These are phyloP conservation scores for Imleria badia DNA, from an alignment of 768 basidiomycete genomes.

Conservation along the genomic window DNA sequence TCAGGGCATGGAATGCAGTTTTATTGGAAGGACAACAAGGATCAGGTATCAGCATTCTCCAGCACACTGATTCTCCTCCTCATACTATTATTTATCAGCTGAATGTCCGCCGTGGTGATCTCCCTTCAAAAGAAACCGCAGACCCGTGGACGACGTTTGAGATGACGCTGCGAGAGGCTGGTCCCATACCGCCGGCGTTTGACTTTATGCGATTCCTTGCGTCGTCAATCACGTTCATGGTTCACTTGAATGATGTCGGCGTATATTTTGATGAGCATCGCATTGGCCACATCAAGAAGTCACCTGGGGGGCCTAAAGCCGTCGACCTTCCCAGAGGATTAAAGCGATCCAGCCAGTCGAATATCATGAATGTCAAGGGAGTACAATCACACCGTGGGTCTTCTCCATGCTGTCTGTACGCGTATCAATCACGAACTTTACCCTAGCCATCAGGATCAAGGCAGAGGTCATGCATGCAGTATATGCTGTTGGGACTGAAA, in stretches of 20 bases:
- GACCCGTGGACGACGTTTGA: constrained; percentile 82
- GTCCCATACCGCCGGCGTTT: constrained; percentile 76
- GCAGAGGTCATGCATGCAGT: constrained; percentile 14
- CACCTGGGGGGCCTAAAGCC: constrained; percentile 48
- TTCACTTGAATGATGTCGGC: constrained; percentile 68
- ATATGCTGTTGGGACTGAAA: constrained; percentile 25
- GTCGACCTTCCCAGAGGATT: constrained; percentile 57
- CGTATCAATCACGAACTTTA: not conserved
- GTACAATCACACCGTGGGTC: constrained; percentile 64
- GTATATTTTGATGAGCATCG: constrained; percentile 82
- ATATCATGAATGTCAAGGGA: constrained; percentile 66
- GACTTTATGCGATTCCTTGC: constrained; percentile 88
- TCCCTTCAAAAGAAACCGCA: constrained; percentile 40
- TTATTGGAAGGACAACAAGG: constrained; percentile 93
- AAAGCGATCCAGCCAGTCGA: constrained; percentile 51
- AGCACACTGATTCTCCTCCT: not conserved
- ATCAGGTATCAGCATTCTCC: constrained; percentile 52
- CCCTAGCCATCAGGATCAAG: constrained; percentile 41
- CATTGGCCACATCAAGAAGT: constrained; percentile 66
- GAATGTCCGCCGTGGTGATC: constrained; percentile 74
- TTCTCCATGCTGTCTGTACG: not conserved
- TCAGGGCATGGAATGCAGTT: constrained; percentile 91
- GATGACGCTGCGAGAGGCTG: constrained; percentile 81
- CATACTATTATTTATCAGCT: constrained; percentile 44
- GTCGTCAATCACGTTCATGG: constrained; percentile 94